Conservation (phyloP, 768 basidiomycete species). For the Hygrophoropsis aurantiaca region DNA sequence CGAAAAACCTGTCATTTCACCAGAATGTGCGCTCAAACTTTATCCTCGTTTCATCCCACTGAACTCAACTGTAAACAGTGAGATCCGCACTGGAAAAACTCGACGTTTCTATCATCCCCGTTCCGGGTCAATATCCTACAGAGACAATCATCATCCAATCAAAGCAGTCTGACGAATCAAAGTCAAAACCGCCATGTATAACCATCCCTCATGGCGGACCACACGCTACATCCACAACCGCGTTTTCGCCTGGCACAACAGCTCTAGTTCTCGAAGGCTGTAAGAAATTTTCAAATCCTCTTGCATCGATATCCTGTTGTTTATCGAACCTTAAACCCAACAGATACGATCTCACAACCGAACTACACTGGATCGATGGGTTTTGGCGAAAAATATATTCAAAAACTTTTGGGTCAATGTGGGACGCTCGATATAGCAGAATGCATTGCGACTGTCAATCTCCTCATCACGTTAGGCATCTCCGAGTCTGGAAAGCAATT, state of each 20-base stretch:
- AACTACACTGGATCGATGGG: conserved; percentile 73
- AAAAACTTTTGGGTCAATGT: conserved; percentile 53
- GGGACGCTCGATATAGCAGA: conserved; percentile 68
- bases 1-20: conserved; percentile 39
- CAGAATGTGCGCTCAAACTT: conserved; percentile 43
- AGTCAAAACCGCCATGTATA: conserved; percentile 42
- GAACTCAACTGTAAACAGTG: conserved; percentile 31
- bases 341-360: conserved; percentile 59
- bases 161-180: conserved; percentile 12
- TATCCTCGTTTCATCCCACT: background rate
- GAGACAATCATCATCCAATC: conserved; percentile 56
- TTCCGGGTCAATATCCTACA: conserved; percentile 48
- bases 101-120: conserved; percentile 41
- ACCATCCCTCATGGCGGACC: conserved; percentile 65
- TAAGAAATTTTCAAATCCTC: too few species aligned
- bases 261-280: conserved; percentile 62
- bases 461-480: conserved; percentile 51
- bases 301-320: background rate
- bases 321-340: background rate
- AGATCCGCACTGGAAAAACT: conserved; percentile 40
- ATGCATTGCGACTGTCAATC: conserved; percentile 52
- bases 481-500: conserved; percentile 53
- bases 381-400: conserved; percentile 61
- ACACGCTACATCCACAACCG: conserved; percentile 46
- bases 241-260: conserved; percentile 43